These are phyloP conservation scores for Cucurbita maxima DNA, from an alignment of 306 rosid species.

Conservation along the genomic window DNA sequence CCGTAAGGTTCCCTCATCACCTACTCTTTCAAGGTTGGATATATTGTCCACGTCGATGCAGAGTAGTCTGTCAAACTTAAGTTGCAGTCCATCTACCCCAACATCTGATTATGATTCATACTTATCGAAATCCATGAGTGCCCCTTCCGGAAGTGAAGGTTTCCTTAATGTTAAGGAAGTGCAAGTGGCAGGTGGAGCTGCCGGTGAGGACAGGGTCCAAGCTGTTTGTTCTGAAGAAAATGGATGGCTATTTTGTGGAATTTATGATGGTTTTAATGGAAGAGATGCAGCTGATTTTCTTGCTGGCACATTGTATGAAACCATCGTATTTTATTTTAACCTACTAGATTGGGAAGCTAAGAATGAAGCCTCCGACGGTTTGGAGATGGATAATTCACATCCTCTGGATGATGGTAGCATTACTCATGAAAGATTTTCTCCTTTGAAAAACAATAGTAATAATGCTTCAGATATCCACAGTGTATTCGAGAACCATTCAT, in stretches of 20 bases:
- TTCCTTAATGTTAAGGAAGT: constrained; percentile 66
- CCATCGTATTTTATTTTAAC: constrained; percentile 48
- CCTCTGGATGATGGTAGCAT: constrained; percentile 15
- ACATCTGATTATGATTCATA: constrained; percentile 52
- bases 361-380: constrained; percentile 20
- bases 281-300: constrained; percentile 98
- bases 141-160: constrained; percentile 53
- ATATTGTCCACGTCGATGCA: constrained; percentile 72
- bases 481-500: constrained; percentile 16
- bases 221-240: constrained; percentile 97
- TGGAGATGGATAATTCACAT: constrained; percentile 21
- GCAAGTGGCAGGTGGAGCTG: constrained; percentile 99
- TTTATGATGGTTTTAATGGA: constrained; percentile 94
- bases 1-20: constrained; percentile 72
- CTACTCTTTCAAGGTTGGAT: constrained; percentile 58
- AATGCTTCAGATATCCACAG: constrained; percentile 12
- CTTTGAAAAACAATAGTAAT: constrained; percentile 4
- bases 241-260: constrained; percentile 95
- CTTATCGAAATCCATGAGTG: constrained; percentile 32
- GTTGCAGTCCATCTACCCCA: constrained; percentile 67
- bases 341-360: constrained; percentile 45
- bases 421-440: constrained; percentile 15
- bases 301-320: constrained; percentile 86
- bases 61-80: constrained; percentile 58
- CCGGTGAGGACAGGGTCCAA: constrained; percentile 99